These are phyloP conservation scores for Meyerozyma smithsonii DNA, from an alignment of 1,139 yeast species.

Conservation along the genomic window DNA sequence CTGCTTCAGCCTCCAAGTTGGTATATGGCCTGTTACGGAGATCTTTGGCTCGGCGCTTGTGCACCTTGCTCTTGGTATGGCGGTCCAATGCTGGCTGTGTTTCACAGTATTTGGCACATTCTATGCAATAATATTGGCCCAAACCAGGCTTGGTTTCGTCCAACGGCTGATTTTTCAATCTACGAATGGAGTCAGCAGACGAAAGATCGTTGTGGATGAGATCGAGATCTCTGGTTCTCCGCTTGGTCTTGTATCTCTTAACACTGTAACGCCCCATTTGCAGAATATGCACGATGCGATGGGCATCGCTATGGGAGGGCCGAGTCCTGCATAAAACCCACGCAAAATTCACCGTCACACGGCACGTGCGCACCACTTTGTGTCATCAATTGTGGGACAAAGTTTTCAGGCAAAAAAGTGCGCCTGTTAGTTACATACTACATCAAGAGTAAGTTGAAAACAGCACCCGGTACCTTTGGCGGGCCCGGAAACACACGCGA, in stretches of 20 bases:
- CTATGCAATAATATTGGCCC: conserved; percentile 91
- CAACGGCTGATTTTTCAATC: conserved; percentile 71
- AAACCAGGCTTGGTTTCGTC: conserved; percentile 91
- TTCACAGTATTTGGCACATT: conserved; percentile 90
- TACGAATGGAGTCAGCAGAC: conserved; percentile 54
- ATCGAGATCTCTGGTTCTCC: conserved; percentile 83
- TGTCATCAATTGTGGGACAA: background rate
- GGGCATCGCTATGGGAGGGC: background rate
- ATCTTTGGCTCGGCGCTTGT: conserved; percentile 79
- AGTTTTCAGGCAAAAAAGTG: background rate
- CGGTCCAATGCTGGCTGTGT: conserved; percentile 66
- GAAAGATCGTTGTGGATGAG: conserved; percentile 74
- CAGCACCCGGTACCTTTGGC: background rate
- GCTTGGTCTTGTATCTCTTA: conserved; percentile 67
- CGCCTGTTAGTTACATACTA: background rate
- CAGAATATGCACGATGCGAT: conserved; percentile 6
- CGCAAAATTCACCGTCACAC: background rate
- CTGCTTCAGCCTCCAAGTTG: conserved; percentile 85
- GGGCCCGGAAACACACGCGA: too few relatives aligned
- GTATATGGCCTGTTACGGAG: conserved; percentile 79
- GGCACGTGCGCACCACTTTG: conserved; percentile 4
- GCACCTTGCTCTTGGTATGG: conserved; percentile 73
- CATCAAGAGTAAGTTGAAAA: conserved; percentile 1
- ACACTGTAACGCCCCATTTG: conserved; percentile 84
- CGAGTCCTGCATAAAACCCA: background rate